Evolutionary conservation across 1,284 basidiomycete genomes (phyloP).

Genomic region (Apiotrichum montevideense): DNA sequence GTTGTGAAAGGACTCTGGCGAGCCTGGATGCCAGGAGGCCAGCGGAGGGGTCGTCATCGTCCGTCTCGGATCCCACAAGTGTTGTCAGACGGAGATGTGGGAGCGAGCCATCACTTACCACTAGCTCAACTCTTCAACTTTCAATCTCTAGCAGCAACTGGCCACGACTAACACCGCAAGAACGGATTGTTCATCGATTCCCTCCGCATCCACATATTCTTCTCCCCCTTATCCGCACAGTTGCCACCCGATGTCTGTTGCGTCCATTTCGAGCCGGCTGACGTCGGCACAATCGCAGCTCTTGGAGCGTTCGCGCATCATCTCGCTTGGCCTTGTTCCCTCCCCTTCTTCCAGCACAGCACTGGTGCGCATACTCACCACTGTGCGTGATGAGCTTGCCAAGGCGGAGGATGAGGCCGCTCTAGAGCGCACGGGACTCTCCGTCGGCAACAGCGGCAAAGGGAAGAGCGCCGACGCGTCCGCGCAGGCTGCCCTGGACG

Average conservation of each 20-base stretch:
- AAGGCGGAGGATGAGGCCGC: constrained; percentile 25
- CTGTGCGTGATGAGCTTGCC: constrained; percentile 31
- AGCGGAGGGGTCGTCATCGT: too few species aligned
- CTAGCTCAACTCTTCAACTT: too few species aligned
- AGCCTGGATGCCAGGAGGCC: too few species aligned
- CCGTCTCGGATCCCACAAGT: too few species aligned
- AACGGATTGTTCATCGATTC: too few species aligned
- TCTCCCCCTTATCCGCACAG: not conserved
- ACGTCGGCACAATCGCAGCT: constrained; percentile 43
- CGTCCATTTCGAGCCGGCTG: constrained; percentile 32
- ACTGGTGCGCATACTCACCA: constrained; percentile 37
- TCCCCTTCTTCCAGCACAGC: constrained; percentile 34
- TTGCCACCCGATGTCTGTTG: not conserved
- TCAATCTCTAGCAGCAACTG: too few species aligned
- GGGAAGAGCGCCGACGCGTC: constrained; percentile 3
- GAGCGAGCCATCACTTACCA: too few species aligned
- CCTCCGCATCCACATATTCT: too few species aligned
- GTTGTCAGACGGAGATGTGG: too few species aligned
- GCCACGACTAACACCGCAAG: too few species aligned
- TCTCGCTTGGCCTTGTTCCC: constrained; percentile 41
- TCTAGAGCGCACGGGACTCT: constrained; percentile 17
- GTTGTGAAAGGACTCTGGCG: too few species aligned
- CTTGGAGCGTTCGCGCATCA: constrained; percentile 42
- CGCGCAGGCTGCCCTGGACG: constrained; percentile 18
- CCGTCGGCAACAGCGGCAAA: constrained; percentile 4